Percentiles rank a stretch among this genome's conserved stretches.
Evolutionary conservation across 352 stramenopile species (phyloP).

Genomic region (Phytopythium chamaehyphon): DNA sequence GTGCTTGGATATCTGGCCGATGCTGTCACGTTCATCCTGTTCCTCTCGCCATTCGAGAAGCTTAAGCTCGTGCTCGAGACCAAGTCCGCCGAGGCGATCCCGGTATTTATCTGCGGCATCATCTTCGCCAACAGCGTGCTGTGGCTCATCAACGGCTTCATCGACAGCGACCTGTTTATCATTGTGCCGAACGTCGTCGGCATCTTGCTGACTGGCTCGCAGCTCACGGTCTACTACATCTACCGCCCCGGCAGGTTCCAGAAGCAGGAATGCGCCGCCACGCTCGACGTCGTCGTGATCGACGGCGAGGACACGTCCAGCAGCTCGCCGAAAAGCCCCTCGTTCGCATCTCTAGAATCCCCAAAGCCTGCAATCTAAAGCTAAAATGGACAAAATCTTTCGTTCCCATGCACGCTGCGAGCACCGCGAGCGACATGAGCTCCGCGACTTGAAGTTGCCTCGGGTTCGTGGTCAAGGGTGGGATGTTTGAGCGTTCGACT

Average conservation of each 20-base stretch:
- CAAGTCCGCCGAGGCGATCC: slow-evolving; percentile 35
- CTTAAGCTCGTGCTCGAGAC: slow-evolving; percentile 18
- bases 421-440: too few relatives aligned
- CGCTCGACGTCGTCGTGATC: too few relatives aligned
- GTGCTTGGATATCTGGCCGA: slow-evolving; percentile 18
- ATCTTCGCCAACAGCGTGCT: slow-evolving; percentile 47
- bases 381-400: too few relatives aligned
- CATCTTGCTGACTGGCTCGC: slow-evolving; percentile 24
- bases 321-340: too few relatives aligned
- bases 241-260: slow-evolving; percentile 17
- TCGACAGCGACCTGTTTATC: slow-evolving; percentile 44
- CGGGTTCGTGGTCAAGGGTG: too few relatives aligned
- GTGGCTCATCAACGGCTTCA: slow-evolving; percentile 44
- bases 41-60: slow-evolving; percentile 24
- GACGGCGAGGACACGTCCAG: too few relatives aligned
- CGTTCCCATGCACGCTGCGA: too few relatives aligned
- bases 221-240: slow-evolving; percentile 43
- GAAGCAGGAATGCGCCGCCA: neutral
- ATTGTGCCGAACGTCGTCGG: slow-evolving; percentile 34
- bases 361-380: too few relatives aligned
- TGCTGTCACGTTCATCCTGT: slow-evolving; percentile 20
- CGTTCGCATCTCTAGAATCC: too few relatives aligned
- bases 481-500: too few relatives aligned
- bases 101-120: slow-evolving; percentile 39
- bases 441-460: too few relatives aligned